Base-by-base conservation (phyloP, 2,329 filamentous ascomycete genomes). In the Knufia petricola region DNA sequence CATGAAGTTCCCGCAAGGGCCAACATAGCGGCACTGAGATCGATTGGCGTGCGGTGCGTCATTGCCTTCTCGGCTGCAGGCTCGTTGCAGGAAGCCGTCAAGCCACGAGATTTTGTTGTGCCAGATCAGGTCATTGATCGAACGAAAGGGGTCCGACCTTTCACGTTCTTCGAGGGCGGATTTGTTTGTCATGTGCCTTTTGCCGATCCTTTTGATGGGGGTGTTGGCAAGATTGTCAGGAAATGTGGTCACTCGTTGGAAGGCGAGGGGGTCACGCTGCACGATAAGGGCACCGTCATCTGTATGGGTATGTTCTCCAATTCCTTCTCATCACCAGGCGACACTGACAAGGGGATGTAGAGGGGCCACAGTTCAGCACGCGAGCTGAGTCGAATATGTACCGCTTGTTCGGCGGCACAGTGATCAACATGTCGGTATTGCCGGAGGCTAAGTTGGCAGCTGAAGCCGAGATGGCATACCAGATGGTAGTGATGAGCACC, bases 401-500 rank as follows among this genome's bases (percentile, higher is more conserved):
- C 76, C 87, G 92, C 59, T 76, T 80, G 52, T 95, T 88, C 86
- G 90, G 90, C 60, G 90, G 89, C 58, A 85, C 79, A 56, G 86
- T 96, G 46, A 96, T 98, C 75, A 96, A 96, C 78, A 98, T 98
- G 92, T 94, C 87, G 38, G 84, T 84, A 12, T 77, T 98, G 13
- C 92, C 92, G 17, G 92, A 98, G 71, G 85, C 90, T 43, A 98
- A 98, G 75, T 81, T 98, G 17, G 92, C 92, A 8, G 82, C 87
- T 47, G 92, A 98, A 72, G 92, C 92, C 20, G 92, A 98, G 73
- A 85, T 98, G 59, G 85, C 84, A 30, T 96, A 96, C 69, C 88
- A 94, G 72, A 94, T 95, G 79, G 94, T 98, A 62, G 95, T 90
- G 75, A 98, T 98, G 92, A 87, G 87, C 28, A 98, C 92, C 23